Evolutionary conservation across 805 yeast species (phyloP), one percentile per base, ranked within the genome.

Genomic region (Saccharomycopsis oosterbeekiorum): DNA sequence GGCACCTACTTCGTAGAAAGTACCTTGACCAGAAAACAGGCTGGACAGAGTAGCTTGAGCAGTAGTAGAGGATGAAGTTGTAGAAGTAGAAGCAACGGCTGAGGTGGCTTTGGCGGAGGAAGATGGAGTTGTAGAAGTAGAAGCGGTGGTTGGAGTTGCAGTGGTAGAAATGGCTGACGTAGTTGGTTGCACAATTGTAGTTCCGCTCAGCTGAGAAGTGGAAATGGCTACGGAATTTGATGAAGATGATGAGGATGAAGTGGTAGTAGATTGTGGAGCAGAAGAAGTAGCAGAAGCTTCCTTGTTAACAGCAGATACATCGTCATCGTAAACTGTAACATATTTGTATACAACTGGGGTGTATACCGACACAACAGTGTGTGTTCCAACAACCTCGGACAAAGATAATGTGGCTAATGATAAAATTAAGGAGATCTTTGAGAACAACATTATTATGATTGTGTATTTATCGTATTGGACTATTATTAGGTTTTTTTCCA

Each of bases 1-100:
- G 11, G 53, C 53, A 17, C 76, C 76, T 39, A 69, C 67, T 39
- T 65, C 67, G 66, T 71, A 73, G 69, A 60, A 73, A 36, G 76
- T 73, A 8, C 73, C 76, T 21, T 73, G 68, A 47, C 76, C 62
- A 73, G 51, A 26, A 21, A 24, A 47, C n/a, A 42, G 24, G 17
- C 34, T 24, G 8, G 41, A 37, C 41, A 37, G 41, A 10, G 41
- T 37, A 37, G 41, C 14, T 47, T 47, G 53, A 47, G 10, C 15
- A 37, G 62, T 56, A 26, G 68, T 65, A 11, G 65, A 50, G 40
- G 65, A 47, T 19, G 68, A 37, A 43, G 67, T 17, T 8, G 67
- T 50, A 37, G 67, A 59, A 15, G 68, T 43, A 17, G 69, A 62
- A 70, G 66, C 64, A 68, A 57, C 61, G n/a, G 59, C 9, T 11